Evolutionary conservation across 495 filamentous ascomycete species (phyloP).

Genomic region (Cryomyces antarcticus): DNA sequence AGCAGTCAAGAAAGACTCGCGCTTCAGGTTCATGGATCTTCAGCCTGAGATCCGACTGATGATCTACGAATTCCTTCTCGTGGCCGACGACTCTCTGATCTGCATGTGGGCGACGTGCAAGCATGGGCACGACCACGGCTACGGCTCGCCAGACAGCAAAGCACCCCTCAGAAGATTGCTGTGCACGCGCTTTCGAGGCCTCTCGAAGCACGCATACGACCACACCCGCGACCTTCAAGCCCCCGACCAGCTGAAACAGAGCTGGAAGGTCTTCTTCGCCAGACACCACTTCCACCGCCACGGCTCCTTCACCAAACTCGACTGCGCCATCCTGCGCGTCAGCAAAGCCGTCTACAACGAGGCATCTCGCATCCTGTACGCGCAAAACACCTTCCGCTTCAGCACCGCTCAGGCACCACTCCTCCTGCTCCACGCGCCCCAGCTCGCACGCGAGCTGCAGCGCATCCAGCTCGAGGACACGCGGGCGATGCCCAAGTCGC

Average conservation of each 20-base stretch:
- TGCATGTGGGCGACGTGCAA: neutral
- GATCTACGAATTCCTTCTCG: slow-evolving; percentile 5
- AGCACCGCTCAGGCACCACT: neutral
- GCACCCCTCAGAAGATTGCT: no score
- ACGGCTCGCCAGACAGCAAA: neutral
- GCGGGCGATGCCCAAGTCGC: no score
- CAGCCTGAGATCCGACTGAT: slow-evolving; percentile 4
- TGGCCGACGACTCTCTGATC: neutral
- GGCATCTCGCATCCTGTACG: slow-evolving; percentile 6
- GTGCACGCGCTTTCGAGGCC: no score
- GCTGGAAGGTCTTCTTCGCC: slow-evolving; percentile 1
- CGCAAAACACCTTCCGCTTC: slow-evolving; percentile 4
- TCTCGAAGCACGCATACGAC: neutral
- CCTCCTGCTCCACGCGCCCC: neutral
- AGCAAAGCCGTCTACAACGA: slow-evolving; percentile 5
- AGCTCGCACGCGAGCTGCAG: no score
- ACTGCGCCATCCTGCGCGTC: slow-evolving; percentile 2
- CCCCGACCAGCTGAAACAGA: neutral
- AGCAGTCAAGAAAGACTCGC: no score
- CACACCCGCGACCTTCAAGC: neutral
- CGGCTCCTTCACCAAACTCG: neutral
- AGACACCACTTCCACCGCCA: neutral
- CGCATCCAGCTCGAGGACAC: no score
- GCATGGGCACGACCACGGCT: neutral
- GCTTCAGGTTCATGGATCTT: slow-evolving; percentile 6